phyloP scores from a whole-genome alignment of 1,284 basidiomycete genomes.

The Melampsora americana region DNA sequence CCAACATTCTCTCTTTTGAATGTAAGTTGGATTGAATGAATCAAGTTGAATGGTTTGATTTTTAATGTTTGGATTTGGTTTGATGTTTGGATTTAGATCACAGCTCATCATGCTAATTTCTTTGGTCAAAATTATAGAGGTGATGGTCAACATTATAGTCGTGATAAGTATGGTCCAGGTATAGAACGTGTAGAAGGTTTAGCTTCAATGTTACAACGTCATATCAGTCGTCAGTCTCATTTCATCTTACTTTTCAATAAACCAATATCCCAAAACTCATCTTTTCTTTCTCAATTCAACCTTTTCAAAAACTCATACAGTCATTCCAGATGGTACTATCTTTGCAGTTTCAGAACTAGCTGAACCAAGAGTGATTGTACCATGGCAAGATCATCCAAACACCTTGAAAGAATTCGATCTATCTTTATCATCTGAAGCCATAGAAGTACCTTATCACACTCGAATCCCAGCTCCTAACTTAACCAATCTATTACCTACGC shows the following conservation, averaged over 20 bases:
- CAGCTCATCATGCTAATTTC: slow-evolving; percentile 30
- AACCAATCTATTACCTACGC: slow-evolving; percentile 21
- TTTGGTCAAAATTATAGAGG: slow-evolving; percentile 41
- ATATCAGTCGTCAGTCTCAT: slow-evolving; percentile 24
- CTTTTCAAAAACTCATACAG: no score
- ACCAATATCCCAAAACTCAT: neutral
- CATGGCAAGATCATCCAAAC: slow-evolving; percentile 44
- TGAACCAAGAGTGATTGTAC: slow-evolving; percentile 43
- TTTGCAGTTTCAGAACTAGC: slow-evolving; percentile 43
- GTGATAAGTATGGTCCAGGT: slow-evolving; percentile 43
- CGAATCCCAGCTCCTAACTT: slow-evolving; percentile 1
- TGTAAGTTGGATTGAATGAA: slow-evolving; percentile 4
- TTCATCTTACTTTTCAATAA: neutral
- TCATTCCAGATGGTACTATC: slow-evolving; percentile 24
- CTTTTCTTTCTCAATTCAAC: no score
- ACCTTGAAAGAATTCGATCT: slow-evolving; percentile 30
- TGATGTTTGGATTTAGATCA: no score
- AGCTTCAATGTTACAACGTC: slow-evolving; percentile 41
- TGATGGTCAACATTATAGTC: slow-evolving; percentile 35
- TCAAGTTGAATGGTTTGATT: no score
- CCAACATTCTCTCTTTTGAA: slow-evolving; percentile 43
- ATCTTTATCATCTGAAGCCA: neutral
- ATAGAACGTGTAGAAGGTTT: slow-evolving; percentile 42
- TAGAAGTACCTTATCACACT: neutral
- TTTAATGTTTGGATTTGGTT: no score